Evolutionary conservation across 2,329 filamentous ascomycete species (phyloP).

Genomic region (Calonectria multiphialidica): DNA sequence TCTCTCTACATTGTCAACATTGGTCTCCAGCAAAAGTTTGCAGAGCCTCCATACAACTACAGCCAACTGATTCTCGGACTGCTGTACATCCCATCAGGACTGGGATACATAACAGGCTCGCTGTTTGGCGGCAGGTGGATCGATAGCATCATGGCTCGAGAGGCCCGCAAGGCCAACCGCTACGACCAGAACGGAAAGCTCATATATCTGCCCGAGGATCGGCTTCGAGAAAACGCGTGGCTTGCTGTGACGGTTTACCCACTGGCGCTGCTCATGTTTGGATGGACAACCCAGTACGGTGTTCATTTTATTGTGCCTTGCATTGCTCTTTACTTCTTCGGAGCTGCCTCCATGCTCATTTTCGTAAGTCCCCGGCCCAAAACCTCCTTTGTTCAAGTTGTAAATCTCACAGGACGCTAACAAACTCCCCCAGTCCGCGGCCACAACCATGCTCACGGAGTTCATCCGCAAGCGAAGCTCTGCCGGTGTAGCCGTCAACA

Average conservation of each 20-base stretch:
- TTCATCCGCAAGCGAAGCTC: slow-evolving; percentile 81
- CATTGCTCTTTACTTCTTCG: slow-evolving; percentile 80
- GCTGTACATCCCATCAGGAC: slow-evolving; percentile 80
- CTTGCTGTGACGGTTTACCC: slow-evolving; percentile 79
- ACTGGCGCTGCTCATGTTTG: slow-evolving; percentile 78
- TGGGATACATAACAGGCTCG: slow-evolving; percentile 79
- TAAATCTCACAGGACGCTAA: slow-evolving; percentile 18
- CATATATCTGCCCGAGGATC: slow-evolving; percentile 80
- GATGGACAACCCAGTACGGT: slow-evolving; percentile 78
- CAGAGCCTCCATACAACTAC: slow-evolving; percentile 75
- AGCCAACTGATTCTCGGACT: slow-evolving; percentile 77
- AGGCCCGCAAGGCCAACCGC: slow-evolving; percentile 77
- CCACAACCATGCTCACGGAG: slow-evolving; percentile 87
- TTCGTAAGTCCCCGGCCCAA: slow-evolving; percentile 62
- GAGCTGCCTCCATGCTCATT: slow-evolving; percentile 82
- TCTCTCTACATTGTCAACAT: slow-evolving; percentile 84
- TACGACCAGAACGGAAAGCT: slow-evolving; percentile 76
- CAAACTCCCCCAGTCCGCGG: slow-evolving; percentile 57
- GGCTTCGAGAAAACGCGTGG: slow-evolving; percentile 87
- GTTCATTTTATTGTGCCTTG: slow-evolving; percentile 73
- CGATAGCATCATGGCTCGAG: slow-evolving; percentile 83
- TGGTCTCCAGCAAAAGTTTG: slow-evolving; percentile 79
- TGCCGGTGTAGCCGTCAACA: slow-evolving; percentile 83
- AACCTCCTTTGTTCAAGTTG: neutral
- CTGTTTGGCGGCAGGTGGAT: slow-evolving; percentile 82